Percentiles rank a stretch among this genome's conserved stretches.
Conservation (phyloP, 2,329 filamentous ascomycete genomes). For the Setomelanomma holmii region DNA sequence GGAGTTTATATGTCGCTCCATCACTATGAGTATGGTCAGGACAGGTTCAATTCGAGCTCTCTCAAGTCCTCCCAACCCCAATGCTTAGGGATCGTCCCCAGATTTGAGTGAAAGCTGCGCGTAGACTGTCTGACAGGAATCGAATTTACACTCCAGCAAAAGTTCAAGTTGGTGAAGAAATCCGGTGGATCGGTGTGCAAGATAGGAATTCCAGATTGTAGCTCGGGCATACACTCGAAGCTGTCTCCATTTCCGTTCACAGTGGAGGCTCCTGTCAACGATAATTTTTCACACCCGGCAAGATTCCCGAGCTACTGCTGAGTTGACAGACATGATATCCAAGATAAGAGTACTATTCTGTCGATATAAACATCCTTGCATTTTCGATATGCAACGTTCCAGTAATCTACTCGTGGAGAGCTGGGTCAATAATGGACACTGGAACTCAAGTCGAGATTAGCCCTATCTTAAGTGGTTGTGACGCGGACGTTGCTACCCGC, state of each 20-base stretch:
- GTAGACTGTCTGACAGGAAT: not conserved
- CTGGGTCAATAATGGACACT: not conserved
- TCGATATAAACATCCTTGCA: not conserved
- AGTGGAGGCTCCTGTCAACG: not conserved
- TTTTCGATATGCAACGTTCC: not conserved
- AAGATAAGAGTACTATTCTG: not conserved
- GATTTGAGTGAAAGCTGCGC: not conserved
- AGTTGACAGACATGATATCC: not conserved
- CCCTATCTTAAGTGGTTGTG: not conserved
- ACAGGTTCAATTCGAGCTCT: no score
- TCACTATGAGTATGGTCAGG: not conserved
- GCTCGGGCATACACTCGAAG: not conserved
- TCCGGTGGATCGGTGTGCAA: not conserved
- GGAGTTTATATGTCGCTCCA: not conserved
- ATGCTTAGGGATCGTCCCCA: not conserved
- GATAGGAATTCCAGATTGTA: not conserved
- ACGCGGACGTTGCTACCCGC: not conserved
- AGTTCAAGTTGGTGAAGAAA: not conserved
- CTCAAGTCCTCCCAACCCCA: not conserved
- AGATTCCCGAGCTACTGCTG: not conserved
- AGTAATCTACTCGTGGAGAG: not conserved
- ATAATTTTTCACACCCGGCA: not conserved
- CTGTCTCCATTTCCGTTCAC: not conserved
- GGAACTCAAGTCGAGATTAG: not conserved
- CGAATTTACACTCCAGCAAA: not conserved